Evolutionary conservation across 2,329 filamentous ascomycete genomes (phyloP), one percentile per base, ranked within the genome.

Genomic region (Chrysoporthe puriensis): DNA sequence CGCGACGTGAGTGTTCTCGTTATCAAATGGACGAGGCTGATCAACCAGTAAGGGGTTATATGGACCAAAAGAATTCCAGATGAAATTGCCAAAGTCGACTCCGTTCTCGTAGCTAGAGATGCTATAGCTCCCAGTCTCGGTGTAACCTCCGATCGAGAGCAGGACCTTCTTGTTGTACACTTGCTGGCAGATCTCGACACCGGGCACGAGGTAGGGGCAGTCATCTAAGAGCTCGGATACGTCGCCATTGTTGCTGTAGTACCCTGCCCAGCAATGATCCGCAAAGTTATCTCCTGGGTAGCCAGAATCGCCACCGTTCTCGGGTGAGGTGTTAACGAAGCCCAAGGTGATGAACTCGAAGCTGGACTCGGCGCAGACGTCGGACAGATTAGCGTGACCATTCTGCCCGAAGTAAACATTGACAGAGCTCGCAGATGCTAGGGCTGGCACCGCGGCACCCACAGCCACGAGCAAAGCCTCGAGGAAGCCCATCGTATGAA

Each of bases 91-190:
- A 72, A 81, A 81, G 16, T 75, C 70, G 21, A 69, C 59, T 44
- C 77, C 79, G 6, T 76, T 73, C 21, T 70, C 64, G 9, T 69
- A 64, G 52, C 66, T 72, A 1, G 76, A 76, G 52, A 81, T 63
- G 16, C 74, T 73, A 71, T 81, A 81, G 75, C 79, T 74, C 13
- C 14, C 34, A 21, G 63, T 42, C 26, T 63, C 34, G 7, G 67
- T 68, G 60, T 70, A 84, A 52, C 89, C 88, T 57, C 89, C 89
- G 59, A 91, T 83, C 14, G 88, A 90, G 36, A 91, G 80, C 54
- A 90, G 77, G 63, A 91, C 84, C 70, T 88, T 90, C 78, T 90
- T 90, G 66, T 84, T 84, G 46, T 68, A 66, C 66, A 84, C 77
- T 4, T 75, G 70, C 74, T 90, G 87, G 76, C 88, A 91, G 40